Evolutionary conservation across 495 filamentous ascomycete species (phyloP).

Genomic region (Haplographium delicatum): DNA sequence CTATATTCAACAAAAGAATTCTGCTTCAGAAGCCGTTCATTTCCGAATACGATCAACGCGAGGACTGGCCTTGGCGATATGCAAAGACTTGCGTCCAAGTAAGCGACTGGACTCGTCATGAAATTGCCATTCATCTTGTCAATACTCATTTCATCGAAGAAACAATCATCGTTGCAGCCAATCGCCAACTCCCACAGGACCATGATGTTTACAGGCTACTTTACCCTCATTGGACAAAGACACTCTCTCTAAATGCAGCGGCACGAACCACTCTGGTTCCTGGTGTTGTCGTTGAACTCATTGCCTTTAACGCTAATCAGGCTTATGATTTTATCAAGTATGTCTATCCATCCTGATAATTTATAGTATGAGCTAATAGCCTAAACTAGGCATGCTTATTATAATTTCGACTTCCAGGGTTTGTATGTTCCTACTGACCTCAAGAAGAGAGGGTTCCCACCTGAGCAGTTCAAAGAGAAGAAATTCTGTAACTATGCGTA

Average conservation of each 20-base stretch:
- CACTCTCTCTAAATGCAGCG: slow-evolving; percentile 43
- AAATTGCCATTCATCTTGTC: slow-evolving; percentile 39
- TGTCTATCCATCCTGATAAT: too few relatives aligned
- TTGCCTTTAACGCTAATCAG: slow-evolving; percentile 25
- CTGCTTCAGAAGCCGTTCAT: slow-evolving; percentile 25
- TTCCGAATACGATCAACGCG: slow-evolving; percentile 29
- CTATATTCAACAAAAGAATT: slow-evolving; percentile 42
- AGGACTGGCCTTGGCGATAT: slow-evolving; percentile 48
- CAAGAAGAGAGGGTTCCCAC: neutral
- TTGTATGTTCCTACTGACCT: neutral
- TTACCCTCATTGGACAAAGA: slow-evolving; percentile 44
- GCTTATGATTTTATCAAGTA: neutral
- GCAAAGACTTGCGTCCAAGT: slow-evolving; percentile 46
- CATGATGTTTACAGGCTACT: slow-evolving; percentile 38
- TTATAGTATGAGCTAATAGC: too few relatives aligned
- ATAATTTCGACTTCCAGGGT: neutral
- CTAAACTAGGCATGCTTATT: neutral
- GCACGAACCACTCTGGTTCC: slow-evolving; percentile 41
- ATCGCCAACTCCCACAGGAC: slow-evolving; percentile 33
- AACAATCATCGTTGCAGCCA: slow-evolving; percentile 40
- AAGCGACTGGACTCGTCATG: slow-evolving; percentile 45
- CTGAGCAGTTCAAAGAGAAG: neutral
- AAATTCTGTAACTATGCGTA: neutral
- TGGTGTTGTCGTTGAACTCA: slow-evolving; percentile 34
- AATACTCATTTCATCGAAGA: slow-evolving; percentile 44